A percentile compares a stretch with the other conserved stretches of the same genome.
These are phyloP conservation scores for Forsythia suspensa DNA, from an alignment of 257 asterid species.

Conservation along the genomic window DNA sequence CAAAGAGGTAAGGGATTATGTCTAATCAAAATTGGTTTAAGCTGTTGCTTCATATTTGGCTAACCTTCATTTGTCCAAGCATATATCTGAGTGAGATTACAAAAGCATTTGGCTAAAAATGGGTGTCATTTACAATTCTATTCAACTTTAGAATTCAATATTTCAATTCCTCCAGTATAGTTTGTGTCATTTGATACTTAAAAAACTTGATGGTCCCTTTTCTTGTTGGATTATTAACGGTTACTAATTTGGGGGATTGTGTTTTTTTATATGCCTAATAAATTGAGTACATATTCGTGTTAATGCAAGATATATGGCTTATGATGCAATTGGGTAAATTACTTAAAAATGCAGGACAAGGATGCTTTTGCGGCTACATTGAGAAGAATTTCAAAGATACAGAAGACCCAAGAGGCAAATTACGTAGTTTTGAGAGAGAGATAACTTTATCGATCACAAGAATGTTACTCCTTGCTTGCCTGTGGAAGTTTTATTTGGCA, in stretches of 20 bases:
- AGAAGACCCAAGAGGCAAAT: conserved; percentile 59
- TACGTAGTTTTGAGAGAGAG: conserved; percentile 72
- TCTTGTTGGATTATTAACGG: not conserved
- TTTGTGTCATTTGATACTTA: not conserved
- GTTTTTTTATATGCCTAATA: not conserved
- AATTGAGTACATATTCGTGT: not conserved
- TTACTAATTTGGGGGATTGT: not conserved
- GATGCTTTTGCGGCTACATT: conserved; percentile 74
- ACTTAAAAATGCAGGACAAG: conserved; percentile 68
- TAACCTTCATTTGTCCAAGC: too few species aligned
- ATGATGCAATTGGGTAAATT: not conserved
- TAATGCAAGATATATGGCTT: not conserved
- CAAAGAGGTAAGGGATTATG: conserved; percentile 59
- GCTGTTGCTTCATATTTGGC: too few species aligned
- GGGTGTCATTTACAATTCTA: too few species aligned
- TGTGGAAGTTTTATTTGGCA: not conserved
- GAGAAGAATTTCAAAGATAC: conserved; percentile 87
- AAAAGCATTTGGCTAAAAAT: too few species aligned
- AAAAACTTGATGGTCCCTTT: not conserved
- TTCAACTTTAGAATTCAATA: too few species aligned
- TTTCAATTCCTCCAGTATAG: too few species aligned
- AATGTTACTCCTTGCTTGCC: too few species aligned
- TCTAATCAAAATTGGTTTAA: too few species aligned
- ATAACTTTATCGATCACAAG: not conserved
- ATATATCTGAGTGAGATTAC: too few species aligned